A percentile compares a stretch with the other conserved stretches of the same genome.
Conservation (phyloP, 2,329 filamentous ascomycete species). For the Alternaria solani region DNA sequence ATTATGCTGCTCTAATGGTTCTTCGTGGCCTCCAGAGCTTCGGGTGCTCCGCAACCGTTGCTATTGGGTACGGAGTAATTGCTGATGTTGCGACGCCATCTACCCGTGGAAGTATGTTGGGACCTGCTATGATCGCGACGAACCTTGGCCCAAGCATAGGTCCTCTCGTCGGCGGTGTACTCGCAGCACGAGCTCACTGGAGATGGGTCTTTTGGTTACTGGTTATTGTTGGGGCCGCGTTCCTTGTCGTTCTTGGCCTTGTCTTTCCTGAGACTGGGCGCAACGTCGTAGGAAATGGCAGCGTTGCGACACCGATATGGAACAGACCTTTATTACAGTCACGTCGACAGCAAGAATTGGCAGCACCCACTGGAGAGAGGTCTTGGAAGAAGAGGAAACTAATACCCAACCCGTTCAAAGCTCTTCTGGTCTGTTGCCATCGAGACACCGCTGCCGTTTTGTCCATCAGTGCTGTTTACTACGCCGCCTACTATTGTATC, state of each 20-base stretch:
- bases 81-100: too few relatives aligned
- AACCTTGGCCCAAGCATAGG: background rate
- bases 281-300: background rate
- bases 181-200: background rate
- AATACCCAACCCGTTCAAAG: background rate
- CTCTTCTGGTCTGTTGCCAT: background rate
- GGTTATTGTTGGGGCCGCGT: background rate
- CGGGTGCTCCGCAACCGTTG: background rate
- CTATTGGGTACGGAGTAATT: background rate
- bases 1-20: background rate
- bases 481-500: background rate
- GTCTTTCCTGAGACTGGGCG: conserved; percentile 5
- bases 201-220: conserved; percentile 6
- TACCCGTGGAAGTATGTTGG: too few relatives aligned
- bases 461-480: background rate
- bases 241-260: background rate
- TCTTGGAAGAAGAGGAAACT: background rate
- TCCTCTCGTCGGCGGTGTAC: background rate
- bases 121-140: background rate
- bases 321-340: background rate
- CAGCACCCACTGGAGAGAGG: too few relatives aligned
- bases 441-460: background rate
- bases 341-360: background rate
- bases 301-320: background rate
- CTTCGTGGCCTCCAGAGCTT: background rate